These are phyloP conservation scores for Betula pendula DNA, from an alignment of 306 rosid genomes.

Conservation along the genomic window DNA sequence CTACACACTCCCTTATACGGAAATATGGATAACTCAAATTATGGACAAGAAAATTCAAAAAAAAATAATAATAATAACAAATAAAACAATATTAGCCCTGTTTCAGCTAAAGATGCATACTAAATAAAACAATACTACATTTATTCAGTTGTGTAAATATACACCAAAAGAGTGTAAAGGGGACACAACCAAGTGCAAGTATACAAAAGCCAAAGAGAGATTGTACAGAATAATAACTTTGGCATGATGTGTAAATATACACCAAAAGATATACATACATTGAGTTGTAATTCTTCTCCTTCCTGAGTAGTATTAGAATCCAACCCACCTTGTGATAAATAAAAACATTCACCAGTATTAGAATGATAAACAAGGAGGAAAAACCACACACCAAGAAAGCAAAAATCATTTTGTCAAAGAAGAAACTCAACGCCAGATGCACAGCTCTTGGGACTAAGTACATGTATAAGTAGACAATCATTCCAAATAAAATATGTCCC, in stretches of 20 bases:
- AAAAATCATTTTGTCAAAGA: conserved; percentile 10
- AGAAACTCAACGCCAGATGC: conserved; percentile 11
- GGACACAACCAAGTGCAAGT: background rate
- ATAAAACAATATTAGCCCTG: too few species aligned
- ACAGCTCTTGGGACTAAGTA: background rate
- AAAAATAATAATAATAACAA: too few species aligned
- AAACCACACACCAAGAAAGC: conserved; percentile 13
- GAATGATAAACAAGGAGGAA: conserved; percentile 18
- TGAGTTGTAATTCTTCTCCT: conserved; percentile 65
- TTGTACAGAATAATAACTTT: conserved; percentile 12
- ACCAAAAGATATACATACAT: conserved; percentile 56
- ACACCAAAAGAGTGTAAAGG: background rate
- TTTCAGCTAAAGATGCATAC: too few species aligned
- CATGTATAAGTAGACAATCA: too few species aligned
- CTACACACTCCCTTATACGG: too few species aligned
- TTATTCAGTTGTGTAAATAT: too few species aligned
- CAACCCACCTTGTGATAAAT: conserved; percentile 54
- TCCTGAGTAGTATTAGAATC: conserved; percentile 54
- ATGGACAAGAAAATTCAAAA: too few species aligned
- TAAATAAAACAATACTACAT: too few species aligned
- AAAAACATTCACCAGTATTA: conserved; percentile 39
- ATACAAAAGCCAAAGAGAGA: conserved; percentile 11
- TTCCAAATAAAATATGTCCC: too few species aligned
- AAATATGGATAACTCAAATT: too few species aligned
- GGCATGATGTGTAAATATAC: conserved; percentile 30